Evolutionary conservation across 306 rosid species (phyloP).

Genomic region (Coriaria nepalensis): DNA sequence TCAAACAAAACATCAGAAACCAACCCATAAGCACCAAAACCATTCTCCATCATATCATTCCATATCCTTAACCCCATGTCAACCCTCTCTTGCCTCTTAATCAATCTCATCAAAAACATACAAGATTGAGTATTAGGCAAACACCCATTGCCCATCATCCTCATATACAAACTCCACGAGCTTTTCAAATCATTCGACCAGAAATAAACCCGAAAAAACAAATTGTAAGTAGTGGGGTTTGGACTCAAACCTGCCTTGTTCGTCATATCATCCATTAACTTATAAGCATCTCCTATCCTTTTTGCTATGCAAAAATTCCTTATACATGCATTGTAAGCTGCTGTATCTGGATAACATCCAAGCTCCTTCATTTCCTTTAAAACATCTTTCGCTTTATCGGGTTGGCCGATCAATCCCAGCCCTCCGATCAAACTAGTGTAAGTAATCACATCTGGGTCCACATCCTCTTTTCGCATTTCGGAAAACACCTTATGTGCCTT

Average conservation of each 20-base stretch:
- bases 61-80: constrained; percentile 75
- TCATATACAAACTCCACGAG: constrained; percentile 57
- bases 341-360: constrained; percentile 68
- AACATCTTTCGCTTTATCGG: constrained; percentile 61
- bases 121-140: constrained; percentile 82
- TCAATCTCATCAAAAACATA: constrained; percentile 67
- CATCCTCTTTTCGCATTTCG: constrained; percentile 42
- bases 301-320: constrained; percentile 77
- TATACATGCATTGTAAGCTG: constrained; percentile 73
- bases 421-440: constrained; percentile 77
- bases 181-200: constrained; percentile 66
- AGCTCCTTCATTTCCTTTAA: constrained; percentile 85
- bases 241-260: constrained; percentile 55
- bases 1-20: constrained; percentile 84
- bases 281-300: constrained; percentile 67
- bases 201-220: constrained; percentile 60
- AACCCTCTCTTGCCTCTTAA: constrained; percentile 57
- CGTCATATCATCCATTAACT: constrained; percentile 66
- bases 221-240: constrained; percentile 69
- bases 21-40: constrained; percentile 63
- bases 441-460: constrained; percentile 58
- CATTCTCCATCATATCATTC: constrained; percentile 83
- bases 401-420: constrained; percentile 77
- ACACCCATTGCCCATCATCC: constrained; percentile 57
- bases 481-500: constrained; percentile 62